Conservation (phyloP, 805 yeast genomes). For the Lipomyces anomalus region DNA sequence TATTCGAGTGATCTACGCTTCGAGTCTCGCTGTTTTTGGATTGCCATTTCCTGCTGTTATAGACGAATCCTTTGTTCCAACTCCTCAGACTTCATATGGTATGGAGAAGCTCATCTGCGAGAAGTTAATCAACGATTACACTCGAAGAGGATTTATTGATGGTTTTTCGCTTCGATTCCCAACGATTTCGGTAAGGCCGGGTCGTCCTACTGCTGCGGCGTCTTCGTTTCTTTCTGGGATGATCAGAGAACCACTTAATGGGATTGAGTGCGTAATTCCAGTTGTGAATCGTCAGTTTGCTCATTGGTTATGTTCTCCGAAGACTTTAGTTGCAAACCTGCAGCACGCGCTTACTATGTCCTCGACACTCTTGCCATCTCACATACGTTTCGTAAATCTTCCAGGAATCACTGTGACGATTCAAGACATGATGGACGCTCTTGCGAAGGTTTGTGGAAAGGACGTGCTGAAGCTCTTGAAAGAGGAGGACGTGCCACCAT, state of each 20-base stretch:
- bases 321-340: neutral
- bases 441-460: neutral
- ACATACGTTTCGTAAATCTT: constrained; percentile 16
- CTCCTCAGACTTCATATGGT: constrained; percentile 23
- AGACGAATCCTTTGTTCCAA: constrained; percentile 9
- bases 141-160: constrained; percentile 21
- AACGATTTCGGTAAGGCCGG: constrained; percentile 19
- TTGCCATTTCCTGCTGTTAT: constrained; percentile 14
- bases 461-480: neutral
- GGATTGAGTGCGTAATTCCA: neutral
- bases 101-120: constrained; percentile 23
- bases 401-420: constrained; percentile 22
- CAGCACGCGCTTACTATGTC: neutral
- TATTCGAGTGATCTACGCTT: constrained; percentile 14
- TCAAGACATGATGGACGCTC: constrained; percentile 20
- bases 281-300: neutral
- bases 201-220: constrained; percentile 20
- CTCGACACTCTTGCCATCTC: neutral
- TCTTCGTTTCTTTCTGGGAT: constrained; percentile 23
- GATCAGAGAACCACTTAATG: constrained; percentile 21
- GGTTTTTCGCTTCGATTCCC: constrained; percentile 6
- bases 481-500: neutral
- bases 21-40: constrained; percentile 22
- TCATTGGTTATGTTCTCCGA: neutral
- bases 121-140: constrained; percentile 18